Evolutionary conservation across 2,329 filamentous ascomycete species (phyloP), one percentile per base, ranked within the genome.

Genomic region (Dactylonectria macrodidyma): DNA sequence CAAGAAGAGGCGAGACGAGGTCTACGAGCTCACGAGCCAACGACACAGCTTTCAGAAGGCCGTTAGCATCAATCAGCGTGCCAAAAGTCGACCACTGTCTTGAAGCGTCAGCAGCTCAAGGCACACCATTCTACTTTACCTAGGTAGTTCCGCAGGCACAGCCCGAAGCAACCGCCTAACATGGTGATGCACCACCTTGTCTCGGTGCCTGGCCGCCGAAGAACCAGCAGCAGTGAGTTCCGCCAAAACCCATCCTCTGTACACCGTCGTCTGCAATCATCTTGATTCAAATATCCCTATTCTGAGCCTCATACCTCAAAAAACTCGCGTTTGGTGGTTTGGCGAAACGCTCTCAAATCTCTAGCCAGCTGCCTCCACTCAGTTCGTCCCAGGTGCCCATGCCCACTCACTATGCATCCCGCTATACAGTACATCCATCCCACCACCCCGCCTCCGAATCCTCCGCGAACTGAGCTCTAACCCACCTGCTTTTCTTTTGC

Each of bases 181-280:
- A 79, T 80, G 78, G 77, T 78, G 67, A 75, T 79, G 76, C 75
- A 76, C 67, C 74, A 76, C 67, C 74, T 80, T 34, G 77, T 78
- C 41, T 77, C 78, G 56, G 74, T 74, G 67, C 72, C 73, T 62
- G 75, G 76, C 41, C 78, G 77, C 60, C 77, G 77, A 65, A 78
- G 77, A 64, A 72, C 78, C 62, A 69, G 73, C 72, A 76, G 74
- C 67, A 75, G 76, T 77, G 65, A 74, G 75, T 76, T 30, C 44
- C 48, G 22, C 36, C 59, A 26, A 56, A 60, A 44, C 38, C n/a
- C 44, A 26, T 16, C 16, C 34, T 50, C 19, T 26, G 38, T 59
- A 48, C 65, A 54, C 34, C 38, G 41, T 9, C 19, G 14, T 33
- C 41, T n/a, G 41, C 8, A 14, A n/a, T n/a, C 16, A n/a, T 14